Evolutionary conservation across 1,284 basidiomycete genomes (phyloP).

Genomic region (Athelia sp.): DNA sequence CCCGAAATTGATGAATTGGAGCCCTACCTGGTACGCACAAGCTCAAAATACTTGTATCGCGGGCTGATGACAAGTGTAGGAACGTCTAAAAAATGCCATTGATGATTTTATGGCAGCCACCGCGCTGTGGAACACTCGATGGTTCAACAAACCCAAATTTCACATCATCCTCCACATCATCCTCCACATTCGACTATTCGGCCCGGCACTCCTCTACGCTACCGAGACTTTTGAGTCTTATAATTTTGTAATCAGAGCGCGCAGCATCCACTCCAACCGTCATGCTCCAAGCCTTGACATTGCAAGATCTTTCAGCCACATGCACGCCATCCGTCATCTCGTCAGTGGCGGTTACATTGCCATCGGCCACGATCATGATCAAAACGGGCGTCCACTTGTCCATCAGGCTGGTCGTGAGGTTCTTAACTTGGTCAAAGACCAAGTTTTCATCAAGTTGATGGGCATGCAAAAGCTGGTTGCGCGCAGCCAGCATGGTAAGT

Average conservation of each 20-base stretch:
- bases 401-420: background rate
- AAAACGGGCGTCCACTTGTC: background rate
- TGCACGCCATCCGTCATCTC: conserved; percentile 1
- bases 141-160: conserved; percentile 21
- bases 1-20: conserved; percentile 18
- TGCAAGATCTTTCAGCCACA: background rate
- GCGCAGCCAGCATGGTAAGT: background rate
- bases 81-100: conserved; percentile 5
- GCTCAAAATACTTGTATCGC: background rate
- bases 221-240: conserved; percentile 15
- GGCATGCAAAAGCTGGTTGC: background rate
- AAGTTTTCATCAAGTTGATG: background rate
- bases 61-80: background rate
- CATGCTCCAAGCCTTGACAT: conserved; percentile 11
- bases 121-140: conserved; percentile 7
- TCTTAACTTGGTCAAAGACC: background rate
- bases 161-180: conserved; percentile 15
- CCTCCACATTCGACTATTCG: conserved; percentile 10
- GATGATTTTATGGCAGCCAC: conserved; percentile 9
- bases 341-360: background rate
- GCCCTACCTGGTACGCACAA: conserved; percentile 12
- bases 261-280: conserved; percentile 10
- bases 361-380: background rate
- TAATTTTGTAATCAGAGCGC: conserved; percentile 10
- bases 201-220: conserved; percentile 11